Conservation (phyloP, 768 basidiomycete species). For the Rhizopogon sp. region DNA sequence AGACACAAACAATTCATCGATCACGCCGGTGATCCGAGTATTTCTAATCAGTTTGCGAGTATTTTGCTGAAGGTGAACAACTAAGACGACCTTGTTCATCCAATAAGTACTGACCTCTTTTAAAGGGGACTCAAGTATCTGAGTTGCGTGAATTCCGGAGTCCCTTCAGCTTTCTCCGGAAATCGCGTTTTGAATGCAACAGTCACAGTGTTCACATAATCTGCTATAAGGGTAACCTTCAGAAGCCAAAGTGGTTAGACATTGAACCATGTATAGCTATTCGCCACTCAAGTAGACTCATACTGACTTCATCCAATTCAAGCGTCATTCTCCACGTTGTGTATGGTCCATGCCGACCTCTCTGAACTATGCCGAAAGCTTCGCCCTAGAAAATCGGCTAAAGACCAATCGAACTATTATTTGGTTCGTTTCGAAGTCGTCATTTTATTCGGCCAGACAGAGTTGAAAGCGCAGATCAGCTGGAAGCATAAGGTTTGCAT, state of each 20-base stretch:
- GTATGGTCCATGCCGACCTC: constrained; percentile 4
- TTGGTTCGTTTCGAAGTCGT: constrained; percentile 24
- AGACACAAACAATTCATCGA: constrained; percentile 10
- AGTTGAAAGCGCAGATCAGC: constrained; percentile 34
- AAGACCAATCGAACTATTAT: constrained; percentile 13
- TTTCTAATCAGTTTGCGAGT: constrained; percentile 32
- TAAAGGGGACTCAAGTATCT: too few relatives aligned
- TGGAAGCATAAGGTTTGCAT: constrained; percentile 32
- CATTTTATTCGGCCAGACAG: constrained; percentile 32
- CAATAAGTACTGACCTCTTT: too few relatives aligned
- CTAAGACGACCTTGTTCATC: too few relatives aligned
- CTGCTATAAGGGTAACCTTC: constrained; percentile 6
- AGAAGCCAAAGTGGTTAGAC: constrained; percentile 5
- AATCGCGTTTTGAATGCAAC: not conserved
- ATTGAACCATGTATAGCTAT: not conserved
- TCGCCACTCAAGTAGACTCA: not conserved
- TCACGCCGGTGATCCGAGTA: constrained; percentile 21
- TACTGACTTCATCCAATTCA: not conserved
- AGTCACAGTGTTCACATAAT: not conserved
- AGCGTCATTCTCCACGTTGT: constrained; percentile 3
- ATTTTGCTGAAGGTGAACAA: constrained; percentile 33
- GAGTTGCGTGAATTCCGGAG: too few relatives aligned
- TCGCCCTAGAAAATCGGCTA: not conserved
- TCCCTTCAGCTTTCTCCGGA: too few relatives aligned
- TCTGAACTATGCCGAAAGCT: not conserved